Base-by-base conservation (phyloP, 257 asterid species). In the Penstemon davidsonii region DNA sequence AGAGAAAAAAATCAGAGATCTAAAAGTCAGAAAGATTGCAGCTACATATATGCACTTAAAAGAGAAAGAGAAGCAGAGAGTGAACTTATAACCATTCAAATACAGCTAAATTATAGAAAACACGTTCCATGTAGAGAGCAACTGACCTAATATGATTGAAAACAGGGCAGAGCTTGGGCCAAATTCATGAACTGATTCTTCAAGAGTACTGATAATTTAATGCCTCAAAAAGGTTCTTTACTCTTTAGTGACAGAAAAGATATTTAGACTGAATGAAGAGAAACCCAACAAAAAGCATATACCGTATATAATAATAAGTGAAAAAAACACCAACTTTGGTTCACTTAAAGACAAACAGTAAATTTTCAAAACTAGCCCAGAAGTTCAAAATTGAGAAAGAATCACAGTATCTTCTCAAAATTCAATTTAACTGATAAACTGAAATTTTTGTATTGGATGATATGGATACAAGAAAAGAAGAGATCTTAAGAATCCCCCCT, bases 21-120 rank as follows among this genome's bases (percentile, higher is more conserved):
- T 50, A 68, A 57, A 60, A 64, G 53, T 13, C 46, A 73, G 41
- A 44, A 56, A 67, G 53, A 57, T 67, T 49, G 41, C 46, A 9
- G 7, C 54, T 60, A 65, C 81, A 73, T 76, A 43, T 43, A 45
- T 53, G 62, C 60, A 73, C 11, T 52, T 7, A 39, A 7, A 40
- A 55, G 60, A 67, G 74, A 64, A 67, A 72, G 71, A 62, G 75
- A 74, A 18, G 53, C 64, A 33, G 56, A 43, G 41, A 44, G 69
- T 13, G 78, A n/a, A 73, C 18, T 61, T 62, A 60, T 42, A 56
- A 33, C 53, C 62, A 25, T 54, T 52, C 67, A 15, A 71, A 52
- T 57, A 79, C 74, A 79, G 80, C 65, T 79, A 76, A 41, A 66
- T 51, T 47, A 71, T 56, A 61, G 60, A 53, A 58, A 57, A 66